A percentile compares a stretch with the other conserved stretches of the same genome.
Evolutionary conservation across 805 yeast species (phyloP).

Genomic region (Starmerella davenportii): DNA sequence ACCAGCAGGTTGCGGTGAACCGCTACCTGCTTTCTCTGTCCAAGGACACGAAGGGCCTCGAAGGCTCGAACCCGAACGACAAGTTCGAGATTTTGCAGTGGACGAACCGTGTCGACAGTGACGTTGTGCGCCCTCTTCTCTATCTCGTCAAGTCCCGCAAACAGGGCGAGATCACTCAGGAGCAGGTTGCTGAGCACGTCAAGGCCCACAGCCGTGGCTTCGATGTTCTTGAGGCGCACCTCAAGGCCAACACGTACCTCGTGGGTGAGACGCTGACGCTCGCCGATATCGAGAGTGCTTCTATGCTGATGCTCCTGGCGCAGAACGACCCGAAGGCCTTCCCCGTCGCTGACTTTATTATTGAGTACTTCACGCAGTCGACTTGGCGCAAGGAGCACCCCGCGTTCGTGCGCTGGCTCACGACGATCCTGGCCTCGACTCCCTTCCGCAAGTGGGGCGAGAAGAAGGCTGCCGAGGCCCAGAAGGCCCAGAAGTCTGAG

Average conservation of each 20-base stretch:
- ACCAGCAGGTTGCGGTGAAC: constrained; percentile 16
- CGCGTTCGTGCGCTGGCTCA: constrained; percentile 50
- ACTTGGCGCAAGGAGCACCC: constrained; percentile 48
- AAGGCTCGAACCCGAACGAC: constrained; percentile 10
- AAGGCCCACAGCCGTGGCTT: constrained; percentile 20
- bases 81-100: constrained; percentile 39
- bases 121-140: constrained; percentile 33
- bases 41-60: constrained; percentile 13
- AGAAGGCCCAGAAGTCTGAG: constrained; percentile 3
- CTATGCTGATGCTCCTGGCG: constrained; percentile 32
- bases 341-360: background rate
- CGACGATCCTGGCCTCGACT: constrained; percentile 26
- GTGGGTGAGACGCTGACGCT: constrained; percentile 49
- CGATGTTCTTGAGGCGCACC: constrained; percentile 27
- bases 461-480: constrained; percentile 11
- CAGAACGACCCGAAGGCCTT: background rate
- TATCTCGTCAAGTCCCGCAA: constrained; percentile 38
- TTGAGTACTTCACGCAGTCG: constrained; percentile 7
- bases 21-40: constrained; percentile 14
- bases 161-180: constrained; percentile 61
- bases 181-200: constrained; percentile 35
- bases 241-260: constrained; percentile 44
- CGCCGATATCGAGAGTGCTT: constrained; percentile 48
- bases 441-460: constrained; percentile 5
- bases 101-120: constrained; percentile 60